phyloP scores from a whole-genome alignment of 1,139 yeast species.

The Casaregolazyma lundiana region DNA sequence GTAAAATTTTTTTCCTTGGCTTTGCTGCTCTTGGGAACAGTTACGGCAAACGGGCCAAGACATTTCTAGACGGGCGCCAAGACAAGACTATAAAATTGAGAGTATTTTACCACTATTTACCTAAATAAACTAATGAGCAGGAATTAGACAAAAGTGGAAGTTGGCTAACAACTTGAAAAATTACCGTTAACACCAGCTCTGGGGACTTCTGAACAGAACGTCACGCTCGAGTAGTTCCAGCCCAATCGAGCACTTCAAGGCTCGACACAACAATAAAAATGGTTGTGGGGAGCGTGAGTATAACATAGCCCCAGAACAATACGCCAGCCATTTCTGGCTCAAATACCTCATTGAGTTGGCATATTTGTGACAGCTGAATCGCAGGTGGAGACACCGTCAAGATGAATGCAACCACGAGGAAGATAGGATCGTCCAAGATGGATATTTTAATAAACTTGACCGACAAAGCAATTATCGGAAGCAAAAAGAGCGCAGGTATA shows the following conservation, averaged over 20 bases:
- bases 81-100: too few relatives aligned
- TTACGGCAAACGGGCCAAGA: too few relatives aligned
- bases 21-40: too few relatives aligned
- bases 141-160: too few relatives aligned
- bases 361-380: constrained; percentile 75
- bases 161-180: too few relatives aligned
- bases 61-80: too few relatives aligned
- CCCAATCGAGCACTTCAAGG: constrained; percentile 58
- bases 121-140: too few relatives aligned
- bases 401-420: constrained; percentile 68
- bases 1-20: too few relatives aligned
- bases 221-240: constrained; percentile 25
- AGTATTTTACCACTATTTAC: too few relatives aligned
- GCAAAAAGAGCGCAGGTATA: constrained; percentile 59
- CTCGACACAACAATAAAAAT: constrained; percentile 65
- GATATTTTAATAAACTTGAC: constrained; percentile 65
- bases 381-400: constrained; percentile 82
- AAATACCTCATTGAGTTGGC: constrained; percentile 69
- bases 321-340: constrained; percentile 84
- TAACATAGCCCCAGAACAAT: constrained; percentile 80
- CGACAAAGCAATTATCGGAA: constrained; percentile 62
- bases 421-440: constrained; percentile 79
- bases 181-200: too few relatives aligned
- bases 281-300: constrained; percentile 73
- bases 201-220: neutral